Evolutionary conservation across 2,329 filamentous ascomycete genomes (phyloP), one percentile per base, ranked within the genome.

Genomic region (Arthrobotrys sphaeroides): DNA sequence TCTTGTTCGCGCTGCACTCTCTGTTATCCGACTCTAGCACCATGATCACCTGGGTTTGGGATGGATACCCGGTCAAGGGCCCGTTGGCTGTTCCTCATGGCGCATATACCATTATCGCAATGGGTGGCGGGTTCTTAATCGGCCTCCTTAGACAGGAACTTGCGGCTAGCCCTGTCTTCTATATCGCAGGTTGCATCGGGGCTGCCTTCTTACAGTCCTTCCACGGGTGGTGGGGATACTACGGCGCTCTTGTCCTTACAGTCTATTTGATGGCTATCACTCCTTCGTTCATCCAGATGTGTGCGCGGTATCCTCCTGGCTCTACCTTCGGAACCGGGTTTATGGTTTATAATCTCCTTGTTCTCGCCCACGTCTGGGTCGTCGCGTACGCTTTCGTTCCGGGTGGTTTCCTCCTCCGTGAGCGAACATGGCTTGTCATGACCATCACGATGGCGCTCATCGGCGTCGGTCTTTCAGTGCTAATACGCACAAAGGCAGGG

Each of bases 1-100:
- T 97, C 5, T 87, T 97, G 81, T 99, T 99, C 80, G 92, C 88
- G 3, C 86, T 98, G 80, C 95, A 98, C 82, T 97, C 94, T 0
- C 85, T 99, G 7, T 87, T 99, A 9, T 97, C 95, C 0, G 95
- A 99, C 82, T 96, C 94, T 0, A 98, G 95, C 84, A 99, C 95
- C 64, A 98, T 99, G 93, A 97, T 98, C 70, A 87, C 94, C 13
- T 99, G 95, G 95, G 93, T 93, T 1, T 99, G 95, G 95, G 93
- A 97, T 79, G 95, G 95, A 5, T 99, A 91, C 80, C 95, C 95
- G 12, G 88, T 98, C 42, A 89, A 91, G 57, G 95, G 95, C 5
- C 95, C 95, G 1, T 88, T 95, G 57, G 89, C 93, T 76, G 93
- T 90, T 53, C 93, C 93, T n/a, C 93, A 98, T 80, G 95, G 94